Percentiles rank a stretch among this genome's conserved stretches.
phyloP scores from a whole-genome alignment of 495 filamentous ascomycete species.

The Barbatosphaeria neglecta region DNA sequence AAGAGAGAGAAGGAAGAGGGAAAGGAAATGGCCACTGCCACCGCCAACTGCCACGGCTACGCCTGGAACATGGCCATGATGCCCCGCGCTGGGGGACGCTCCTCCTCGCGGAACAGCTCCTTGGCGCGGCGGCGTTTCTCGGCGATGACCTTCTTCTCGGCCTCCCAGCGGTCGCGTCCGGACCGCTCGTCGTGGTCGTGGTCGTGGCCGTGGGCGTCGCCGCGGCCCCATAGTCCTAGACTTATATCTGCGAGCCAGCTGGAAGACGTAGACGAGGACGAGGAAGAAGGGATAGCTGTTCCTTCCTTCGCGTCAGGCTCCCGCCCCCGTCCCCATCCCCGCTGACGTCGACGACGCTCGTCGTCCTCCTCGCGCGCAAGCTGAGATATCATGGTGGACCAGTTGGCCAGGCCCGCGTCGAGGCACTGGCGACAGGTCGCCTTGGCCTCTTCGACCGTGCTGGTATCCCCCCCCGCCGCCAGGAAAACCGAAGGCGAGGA shows the following conservation, averaged over 20 bases:
- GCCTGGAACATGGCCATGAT: conserved; percentile 25
- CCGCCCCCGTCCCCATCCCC: conserved; percentile 16
- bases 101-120: conserved; percentile 36
- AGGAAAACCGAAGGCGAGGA: too few species aligned
- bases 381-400: conserved; percentile 55
- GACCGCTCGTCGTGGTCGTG: too few species aligned
- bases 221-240: conserved; percentile 40
- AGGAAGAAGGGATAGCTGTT: too few species aligned
- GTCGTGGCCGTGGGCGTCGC: conserved; percentile 8
- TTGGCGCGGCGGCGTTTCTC: conserved; percentile 32
- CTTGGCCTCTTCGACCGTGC: too few species aligned
- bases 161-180: conserved; percentile 34
- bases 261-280: conserved; percentile 2
- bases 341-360: too few species aligned
- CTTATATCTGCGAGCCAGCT: conserved; percentile 31
- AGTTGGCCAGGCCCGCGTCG: conserved; percentile 58
- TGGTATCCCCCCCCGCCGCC: too few species aligned
- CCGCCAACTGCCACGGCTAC: too few species aligned
- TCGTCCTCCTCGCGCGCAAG: conserved; percentile 48
- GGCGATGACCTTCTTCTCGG: conserved; percentile 40
- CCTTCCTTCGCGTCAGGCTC: too few species aligned
- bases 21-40: too few species aligned
- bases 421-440: conserved; percentile 62
- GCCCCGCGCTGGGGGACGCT: conserved; percentile 17
- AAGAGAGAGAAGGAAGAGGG: too few species aligned